Percentiles rank a stretch among this genome's conserved stretches.
Conservation (phyloP, 1,284 basidiomycete species). For the Omphalotus olearius region DNA sequence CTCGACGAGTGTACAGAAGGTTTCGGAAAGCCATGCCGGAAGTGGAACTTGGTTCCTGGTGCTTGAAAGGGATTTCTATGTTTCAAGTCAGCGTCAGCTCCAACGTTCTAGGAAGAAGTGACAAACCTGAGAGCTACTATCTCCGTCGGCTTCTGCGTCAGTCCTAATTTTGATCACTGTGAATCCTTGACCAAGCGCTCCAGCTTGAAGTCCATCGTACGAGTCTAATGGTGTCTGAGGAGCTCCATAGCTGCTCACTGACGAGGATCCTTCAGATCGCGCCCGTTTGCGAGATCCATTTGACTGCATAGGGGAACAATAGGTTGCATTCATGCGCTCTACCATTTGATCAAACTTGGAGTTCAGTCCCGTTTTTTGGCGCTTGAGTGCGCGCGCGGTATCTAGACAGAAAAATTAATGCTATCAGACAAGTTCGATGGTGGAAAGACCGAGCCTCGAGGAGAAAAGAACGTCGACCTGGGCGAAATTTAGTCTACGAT, state of each 20-base stretch:
- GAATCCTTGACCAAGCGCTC: constrained; percentile 35
- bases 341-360: constrained; percentile 63
- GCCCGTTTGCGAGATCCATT: not conserved
- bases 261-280: constrained; percentile 40
- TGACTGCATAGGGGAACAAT: constrained; percentile 20
- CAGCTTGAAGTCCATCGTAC: constrained; percentile 24
- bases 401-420: not conserved
- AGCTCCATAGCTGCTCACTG: constrained; percentile 35
- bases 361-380: constrained; percentile 50
- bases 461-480: not conserved
- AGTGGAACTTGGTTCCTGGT: constrained; percentile 11
- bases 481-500: not conserved
- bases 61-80: constrained; percentile 6
- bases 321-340: constrained; percentile 43
- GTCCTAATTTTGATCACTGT: constrained; percentile 38
- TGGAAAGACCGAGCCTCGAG: not conserved
- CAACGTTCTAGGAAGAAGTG: not conserved
- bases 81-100: not conserved
- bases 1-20: constrained; percentile 29
- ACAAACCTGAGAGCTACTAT: constrained; percentile 5
- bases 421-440: not conserved
- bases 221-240: constrained; percentile 41
- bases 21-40: constrained; percentile 28
- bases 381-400: constrained; percentile 30
- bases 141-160: constrained; percentile 6